Evolutionary conservation across 164 flowering plant genomes (phyloP), one percentile per base, ranked within the genome.

Genomic region (Akebia trifoliata): DNA sequence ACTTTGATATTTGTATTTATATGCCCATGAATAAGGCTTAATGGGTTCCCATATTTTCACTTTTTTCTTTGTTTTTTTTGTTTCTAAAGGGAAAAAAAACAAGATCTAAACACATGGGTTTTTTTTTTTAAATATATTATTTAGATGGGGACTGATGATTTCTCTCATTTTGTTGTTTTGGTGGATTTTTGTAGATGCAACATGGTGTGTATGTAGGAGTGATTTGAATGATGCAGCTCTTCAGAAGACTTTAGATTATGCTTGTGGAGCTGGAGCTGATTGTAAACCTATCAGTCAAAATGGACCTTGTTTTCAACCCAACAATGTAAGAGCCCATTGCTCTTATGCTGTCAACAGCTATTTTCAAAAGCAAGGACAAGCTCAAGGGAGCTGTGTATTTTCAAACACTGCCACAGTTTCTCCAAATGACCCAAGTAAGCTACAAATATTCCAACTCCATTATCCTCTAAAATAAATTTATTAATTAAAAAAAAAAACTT

Each of bases 241-340:
- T 24, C 93, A 88, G 63, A 85, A 76, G 60, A 36, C 71, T 8
- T 32, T 88, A 24, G 96, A 88, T 54, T 88, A 79, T 70, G 96
- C 96, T 50, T 88, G 96, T 71, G 93, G 88, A 65, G 65, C 72
- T 50, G 90, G 88, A 63, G 96, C 88, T 34, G 90, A 88, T 50
- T 88, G 96, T 60, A 21, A 69, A 1, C 65, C 73, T 1, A 79
- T 85, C 49, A 54, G 31, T 31, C 78, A 73, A 60, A 72, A 42
- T 54, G 90, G 92, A 18, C 60, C 72, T 50, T 88, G 96, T 67
- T 81, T 62, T 54, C 59, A 68, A 12, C 93, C 96, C 48, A 84
- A 85, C 71, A 82, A 90, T 36, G 76, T 85, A 0, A 78, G 69
- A 38, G 73, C 54, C 62, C 90, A 84, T 75, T 86, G 92, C 57